phyloP scores from a whole-genome alignment of 202 grass and related monocot species.

The Eragrostis tef region DNA sequence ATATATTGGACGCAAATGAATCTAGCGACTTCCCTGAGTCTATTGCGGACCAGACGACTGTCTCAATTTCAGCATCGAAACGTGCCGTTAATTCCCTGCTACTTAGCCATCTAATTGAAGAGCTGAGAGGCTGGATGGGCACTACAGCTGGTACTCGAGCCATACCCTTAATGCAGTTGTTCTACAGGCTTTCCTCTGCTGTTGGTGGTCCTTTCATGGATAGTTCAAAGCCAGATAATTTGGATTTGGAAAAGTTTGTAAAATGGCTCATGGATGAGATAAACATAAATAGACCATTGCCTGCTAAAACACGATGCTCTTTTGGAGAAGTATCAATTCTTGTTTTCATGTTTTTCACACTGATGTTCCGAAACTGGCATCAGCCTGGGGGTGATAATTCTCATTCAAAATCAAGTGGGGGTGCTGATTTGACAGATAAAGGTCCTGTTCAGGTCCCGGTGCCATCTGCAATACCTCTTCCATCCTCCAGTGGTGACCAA shows the following conservation, averaged over 20 bases:
- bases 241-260: constrained; percentile 97
- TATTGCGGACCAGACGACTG: constrained; percentile 64
- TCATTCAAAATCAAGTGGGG: constrained; percentile 63
- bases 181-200: constrained; percentile 92
- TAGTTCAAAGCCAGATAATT: constrained; percentile 84
- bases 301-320: constrained; percentile 69
- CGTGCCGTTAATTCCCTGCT: constrained; percentile 83
- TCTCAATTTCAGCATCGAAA: constrained; percentile 95
- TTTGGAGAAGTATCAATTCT: constrained; percentile 95
- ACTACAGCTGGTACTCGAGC: constrained; percentile 76
- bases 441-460: constrained; percentile 53
- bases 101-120: constrained; percentile 80
- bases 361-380: constrained; percentile 99
- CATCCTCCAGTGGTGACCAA: constrained; percentile 63
- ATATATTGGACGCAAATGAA: constrained; percentile 75
- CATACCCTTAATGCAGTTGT: constrained; percentile 93
- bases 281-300: constrained; percentile 83
- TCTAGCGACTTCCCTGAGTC: constrained; percentile 62
- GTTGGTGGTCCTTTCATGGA: constrained; percentile 97
- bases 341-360: constrained; percentile 98
- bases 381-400: constrained; percentile 82
- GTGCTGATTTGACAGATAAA: constrained; percentile 79
- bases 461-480: constrained; percentile 45
- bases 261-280: constrained; percentile 94
- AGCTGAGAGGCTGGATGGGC: constrained; percentile 94